Evolutionary conservation across 169 alveolate genomes (phyloP).

Genomic region (Babesia caballi): DNA sequence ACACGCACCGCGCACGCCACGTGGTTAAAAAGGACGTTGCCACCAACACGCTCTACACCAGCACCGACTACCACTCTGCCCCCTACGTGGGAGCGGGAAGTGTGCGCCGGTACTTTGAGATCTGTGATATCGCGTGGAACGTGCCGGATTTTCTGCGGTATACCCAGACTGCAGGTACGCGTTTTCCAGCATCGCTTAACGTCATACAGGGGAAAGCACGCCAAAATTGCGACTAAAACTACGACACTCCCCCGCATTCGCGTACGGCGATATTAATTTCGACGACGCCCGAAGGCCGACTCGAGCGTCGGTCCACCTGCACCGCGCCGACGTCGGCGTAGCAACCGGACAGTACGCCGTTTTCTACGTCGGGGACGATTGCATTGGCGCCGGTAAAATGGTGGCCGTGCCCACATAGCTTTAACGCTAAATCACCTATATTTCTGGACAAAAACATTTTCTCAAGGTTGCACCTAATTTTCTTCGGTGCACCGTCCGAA

Average conservation of each 20-base stretch:
- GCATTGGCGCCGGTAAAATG: constrained; percentile 72
- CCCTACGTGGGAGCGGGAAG: constrained; percentile 5
- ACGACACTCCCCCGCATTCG: constrained; percentile 40
- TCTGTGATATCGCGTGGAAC: constrained; percentile 41
- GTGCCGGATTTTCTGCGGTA: constrained; percentile 33
- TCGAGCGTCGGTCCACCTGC: constrained; percentile 28
- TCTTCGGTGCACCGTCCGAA: too few relatives aligned
- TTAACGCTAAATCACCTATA: too few relatives aligned
- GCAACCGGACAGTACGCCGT: constrained; percentile 79
- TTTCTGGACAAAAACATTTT: too few relatives aligned
- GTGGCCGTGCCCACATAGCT: constrained; percentile 1
- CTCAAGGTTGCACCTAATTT: too few relatives aligned
- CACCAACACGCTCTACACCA: constrained; percentile 54
- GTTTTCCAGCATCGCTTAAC: background rate
- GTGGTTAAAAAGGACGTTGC: constrained; percentile 55
- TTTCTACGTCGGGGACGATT: constrained; percentile 61
- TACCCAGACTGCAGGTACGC: background rate
- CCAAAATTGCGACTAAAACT: constrained; percentile 2
- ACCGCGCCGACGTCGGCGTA: constrained; percentile 70
- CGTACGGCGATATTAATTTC: constrained; percentile 5
- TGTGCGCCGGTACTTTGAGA: constrained; percentile 25
- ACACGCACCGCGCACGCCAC: constrained; percentile 16
- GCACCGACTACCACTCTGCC: constrained; percentile 20
- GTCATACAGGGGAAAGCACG: background rate
- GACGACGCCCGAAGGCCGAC: background rate